These are phyloP conservation scores for Pelargonium fulgidum DNA, from an alignment of 441 rosid species.

Conservation along the genomic window DNA sequence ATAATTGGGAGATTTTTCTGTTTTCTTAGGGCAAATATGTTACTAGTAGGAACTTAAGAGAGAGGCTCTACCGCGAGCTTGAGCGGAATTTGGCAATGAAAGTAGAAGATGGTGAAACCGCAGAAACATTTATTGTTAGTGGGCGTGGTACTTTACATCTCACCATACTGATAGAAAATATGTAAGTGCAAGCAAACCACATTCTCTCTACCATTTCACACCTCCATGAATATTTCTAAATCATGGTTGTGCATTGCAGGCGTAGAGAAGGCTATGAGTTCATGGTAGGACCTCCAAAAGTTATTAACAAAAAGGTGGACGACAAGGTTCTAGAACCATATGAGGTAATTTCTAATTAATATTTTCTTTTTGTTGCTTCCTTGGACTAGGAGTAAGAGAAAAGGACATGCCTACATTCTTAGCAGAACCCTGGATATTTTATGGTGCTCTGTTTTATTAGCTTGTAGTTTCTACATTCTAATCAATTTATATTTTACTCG, in stretches of 20 bases:
- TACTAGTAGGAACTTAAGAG: constrained; percentile 91
- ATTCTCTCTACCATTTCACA: constrained; percentile 19
- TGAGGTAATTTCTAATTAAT: constrained; percentile 48
- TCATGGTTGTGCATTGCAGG: constrained; percentile 41
- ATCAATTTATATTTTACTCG: not conserved
- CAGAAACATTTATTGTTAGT: constrained; percentile 85
- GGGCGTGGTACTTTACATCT: constrained; percentile 98
- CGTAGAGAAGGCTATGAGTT: constrained; percentile 98
- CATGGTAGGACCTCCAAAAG: constrained; percentile 99
- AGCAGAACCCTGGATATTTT: not conserved
- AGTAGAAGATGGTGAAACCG: constrained; percentile 97
- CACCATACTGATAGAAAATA: constrained; percentile 89
- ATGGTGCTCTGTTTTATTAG: not conserved
- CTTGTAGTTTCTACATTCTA: not conserved
- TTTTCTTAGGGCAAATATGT: constrained; percentile 77
- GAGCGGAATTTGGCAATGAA: constrained; percentile 96
- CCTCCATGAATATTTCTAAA: constrained; percentile 21
- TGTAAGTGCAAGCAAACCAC: constrained; percentile 42
- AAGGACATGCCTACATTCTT: not conserved
- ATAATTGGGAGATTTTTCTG: constrained; percentile 3
- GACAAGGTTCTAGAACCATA: constrained; percentile 78
- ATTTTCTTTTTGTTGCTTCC: constrained; percentile 12
- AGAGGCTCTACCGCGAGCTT: constrained; percentile 85
- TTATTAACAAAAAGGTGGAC: constrained; percentile 71
- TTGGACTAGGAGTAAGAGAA: not conserved